Evolutionary conservation across 495 filamentous ascomycete genomes (phyloP).

Genomic region (Talaromyces proteolyticus): DNA sequence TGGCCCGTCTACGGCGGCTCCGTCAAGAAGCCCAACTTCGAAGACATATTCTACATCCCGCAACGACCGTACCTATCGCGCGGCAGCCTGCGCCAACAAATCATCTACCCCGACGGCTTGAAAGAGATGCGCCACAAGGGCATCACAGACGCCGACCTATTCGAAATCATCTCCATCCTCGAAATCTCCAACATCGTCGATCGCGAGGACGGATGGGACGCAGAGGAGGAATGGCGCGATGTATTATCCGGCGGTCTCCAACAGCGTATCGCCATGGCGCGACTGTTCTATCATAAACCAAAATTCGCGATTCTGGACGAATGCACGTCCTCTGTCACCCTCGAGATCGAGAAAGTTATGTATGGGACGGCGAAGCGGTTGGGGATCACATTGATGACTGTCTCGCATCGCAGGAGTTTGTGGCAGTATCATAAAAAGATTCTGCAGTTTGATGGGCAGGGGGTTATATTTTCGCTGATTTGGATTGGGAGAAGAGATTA

Average conservation of each 20-base stretch:
- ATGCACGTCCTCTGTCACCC: constrained; percentile 87
- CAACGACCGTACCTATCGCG: constrained; percentile 90
- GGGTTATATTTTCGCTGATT: constrained; percentile 82
- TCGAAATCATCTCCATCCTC: constrained; percentile 68
- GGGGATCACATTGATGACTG: constrained; percentile 93
- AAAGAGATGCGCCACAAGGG: constrained; percentile 82
- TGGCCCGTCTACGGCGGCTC: constrained; percentile 98
- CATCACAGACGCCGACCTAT: constrained; percentile 75
- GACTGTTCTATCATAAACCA: constrained; percentile 91
- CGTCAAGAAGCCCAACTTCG: constrained; percentile 81
- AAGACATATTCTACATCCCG: constrained; percentile 96
- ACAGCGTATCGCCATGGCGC: constrained; percentile 96
- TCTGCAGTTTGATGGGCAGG: constrained; percentile 94
- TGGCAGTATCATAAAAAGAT: constrained; percentile 96
- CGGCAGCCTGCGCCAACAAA: constrained; percentile 86
- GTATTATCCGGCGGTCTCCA: constrained; percentile 86
- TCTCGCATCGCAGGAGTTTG: constrained; percentile 81
- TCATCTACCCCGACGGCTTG: constrained; percentile 90
- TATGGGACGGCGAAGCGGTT: constrained; percentile 91
- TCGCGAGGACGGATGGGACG: constrained; percentile 81
- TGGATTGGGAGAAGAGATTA: constrained; percentile 85
- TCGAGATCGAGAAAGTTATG: constrained; percentile 92
- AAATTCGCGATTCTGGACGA: constrained; percentile 92
- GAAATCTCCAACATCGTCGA: constrained; percentile 81
- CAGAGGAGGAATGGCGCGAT: constrained; percentile 93